Evolutionary conservation across 164 flowering plant genomes (phyloP).

Genomic region (Piper longum): DNA sequence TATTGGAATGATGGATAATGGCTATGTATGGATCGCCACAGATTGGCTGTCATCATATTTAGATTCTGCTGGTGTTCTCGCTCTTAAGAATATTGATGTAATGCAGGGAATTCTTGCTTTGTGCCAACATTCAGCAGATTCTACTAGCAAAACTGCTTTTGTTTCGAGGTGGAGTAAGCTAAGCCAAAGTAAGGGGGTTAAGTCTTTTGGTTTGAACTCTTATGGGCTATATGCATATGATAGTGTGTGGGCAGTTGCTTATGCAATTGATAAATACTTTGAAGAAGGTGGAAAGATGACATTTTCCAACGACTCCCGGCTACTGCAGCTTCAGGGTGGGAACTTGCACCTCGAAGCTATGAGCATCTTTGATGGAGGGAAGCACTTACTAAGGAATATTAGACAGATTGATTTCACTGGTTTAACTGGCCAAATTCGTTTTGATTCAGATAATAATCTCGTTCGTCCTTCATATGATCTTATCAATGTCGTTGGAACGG

Average conservation of each 20-base stretch:
- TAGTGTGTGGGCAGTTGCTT: slow-evolving; percentile 65
- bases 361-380: slow-evolving; percentile 52
- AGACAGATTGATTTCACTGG: slow-evolving; percentile 30
- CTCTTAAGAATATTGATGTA: slow-evolving; percentile 24
- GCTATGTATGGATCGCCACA: slow-evolving; percentile 88
- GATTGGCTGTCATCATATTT: slow-evolving; percentile 68
- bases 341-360: slow-evolving; percentile 43
- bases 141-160: slow-evolving; percentile 43
- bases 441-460: slow-evolving; percentile 36
- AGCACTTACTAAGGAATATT: slow-evolving; percentile 29
- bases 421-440: slow-evolving; percentile 46
- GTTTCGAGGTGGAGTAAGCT: slow-evolving; percentile 53
- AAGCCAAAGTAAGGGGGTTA: slow-evolving; percentile 15
- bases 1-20: slow-evolving; percentile 70
- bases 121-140: slow-evolving; percentile 65
- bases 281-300: slow-evolving; percentile 54
- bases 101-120: slow-evolving; percentile 72
- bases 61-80: slow-evolving; percentile 41
- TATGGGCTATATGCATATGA: slow-evolving; percentile 82
- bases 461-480: slow-evolving; percentile 57
- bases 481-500: slow-evolving; percentile 61
- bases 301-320: slow-evolving; percentile 49
- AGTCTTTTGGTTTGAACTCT: slow-evolving; percentile 44
- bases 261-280: slow-evolving; percentile 56
- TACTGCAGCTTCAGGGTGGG: slow-evolving; percentile 19